Evolutionary conservation across 352 stramenopile species (phyloP).

Genomic region (Albugo candida): DNA sequence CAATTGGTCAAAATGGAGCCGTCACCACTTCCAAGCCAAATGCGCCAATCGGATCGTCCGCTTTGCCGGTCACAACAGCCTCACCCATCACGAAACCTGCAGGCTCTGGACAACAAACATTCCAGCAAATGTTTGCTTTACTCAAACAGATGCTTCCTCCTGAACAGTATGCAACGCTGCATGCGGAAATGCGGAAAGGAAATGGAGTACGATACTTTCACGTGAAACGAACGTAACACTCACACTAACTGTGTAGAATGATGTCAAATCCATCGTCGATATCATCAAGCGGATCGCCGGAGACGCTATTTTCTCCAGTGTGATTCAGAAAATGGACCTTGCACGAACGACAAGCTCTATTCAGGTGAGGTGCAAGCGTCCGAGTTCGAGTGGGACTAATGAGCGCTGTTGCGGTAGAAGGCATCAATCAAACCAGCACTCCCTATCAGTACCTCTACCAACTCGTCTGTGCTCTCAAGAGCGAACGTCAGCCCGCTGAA

Average conservation of each 20-base stretch:
- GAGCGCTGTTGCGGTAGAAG: constrained; percentile 7
- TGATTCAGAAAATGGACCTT: constrained; percentile 73
- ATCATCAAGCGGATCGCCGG: constrained; percentile 75
- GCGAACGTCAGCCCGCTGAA: constrained; percentile 1
- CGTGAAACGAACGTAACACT: not conserved
- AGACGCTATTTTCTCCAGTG: constrained; percentile 54
- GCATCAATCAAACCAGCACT: not conserved
- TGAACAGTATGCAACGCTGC: constrained; percentile 60
- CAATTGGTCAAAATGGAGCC: no score
- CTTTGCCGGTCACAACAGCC: not conserved
- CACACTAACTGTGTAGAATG: constrained; percentile 19
- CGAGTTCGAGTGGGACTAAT: not conserved
- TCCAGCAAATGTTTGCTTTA: constrained; percentile 73
- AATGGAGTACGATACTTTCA: constrained; percentile 19
- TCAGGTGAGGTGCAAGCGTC: not conserved
- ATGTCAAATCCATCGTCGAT: constrained; percentile 76
- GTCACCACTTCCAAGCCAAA: no score
- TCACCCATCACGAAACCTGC: constrained; percentile 18
- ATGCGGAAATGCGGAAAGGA: constrained; percentile 68
- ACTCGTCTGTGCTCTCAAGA: not conserved
- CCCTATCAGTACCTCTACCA: not conserved
- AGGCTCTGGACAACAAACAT: constrained; percentile 63
- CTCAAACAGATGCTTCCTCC: constrained; percentile 66
- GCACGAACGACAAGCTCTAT: constrained; percentile 27
- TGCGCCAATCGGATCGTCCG: not conserved